Conservation (phyloP, 2,329 filamentous ascomycete genomes). For the Pseudomassariella vexata region DNA sequence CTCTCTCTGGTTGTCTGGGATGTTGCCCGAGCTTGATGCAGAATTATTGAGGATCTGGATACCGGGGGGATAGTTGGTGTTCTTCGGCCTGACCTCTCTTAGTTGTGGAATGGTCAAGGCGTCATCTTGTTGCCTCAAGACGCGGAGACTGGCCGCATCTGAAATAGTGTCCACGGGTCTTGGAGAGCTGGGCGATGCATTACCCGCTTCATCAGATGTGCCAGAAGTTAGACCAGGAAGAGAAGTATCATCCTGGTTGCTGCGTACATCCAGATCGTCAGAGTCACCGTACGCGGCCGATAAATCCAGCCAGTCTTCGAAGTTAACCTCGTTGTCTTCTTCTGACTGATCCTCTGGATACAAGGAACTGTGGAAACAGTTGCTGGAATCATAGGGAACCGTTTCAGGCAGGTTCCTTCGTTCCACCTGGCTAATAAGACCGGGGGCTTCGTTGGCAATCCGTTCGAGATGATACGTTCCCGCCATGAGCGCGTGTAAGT, state of each 20-base stretch:
- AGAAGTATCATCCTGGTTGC: slow-evolving; percentile 23
- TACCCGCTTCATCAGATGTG: slow-evolving; percentile 25
- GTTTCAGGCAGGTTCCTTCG: slow-evolving; percentile 2
- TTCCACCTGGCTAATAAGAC: slow-evolving; percentile 6
- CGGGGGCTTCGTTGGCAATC: slow-evolving; percentile 7
- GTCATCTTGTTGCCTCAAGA: slow-evolving; percentile 25
- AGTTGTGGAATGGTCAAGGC: slow-evolving; percentile 22
- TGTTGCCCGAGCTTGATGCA: no score
- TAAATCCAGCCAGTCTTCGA: slow-evolving; percentile 5
- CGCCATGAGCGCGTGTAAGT: slow-evolving; percentile 9
- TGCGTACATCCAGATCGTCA: slow-evolving; percentile 21
- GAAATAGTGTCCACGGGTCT: no score
- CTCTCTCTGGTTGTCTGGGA: no score
- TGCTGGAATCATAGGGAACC: no score
- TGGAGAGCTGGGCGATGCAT: slow-evolving; percentile 22
- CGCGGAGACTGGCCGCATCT: no score
- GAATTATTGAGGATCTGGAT: no score
- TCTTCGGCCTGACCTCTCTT: slow-evolving; percentile 23
- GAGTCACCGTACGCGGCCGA: no score
- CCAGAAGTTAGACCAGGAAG: slow-evolving; percentile 26
- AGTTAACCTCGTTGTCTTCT: no score
- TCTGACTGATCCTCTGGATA: no score
- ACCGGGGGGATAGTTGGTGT: slow-evolving; percentile 4
- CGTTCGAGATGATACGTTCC: slow-evolving; percentile 3
- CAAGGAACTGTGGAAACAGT: no score